Conservation (phyloP, 2,329 filamentous ascomycete genomes). For the Ceratocystis cubensis region DNA sequence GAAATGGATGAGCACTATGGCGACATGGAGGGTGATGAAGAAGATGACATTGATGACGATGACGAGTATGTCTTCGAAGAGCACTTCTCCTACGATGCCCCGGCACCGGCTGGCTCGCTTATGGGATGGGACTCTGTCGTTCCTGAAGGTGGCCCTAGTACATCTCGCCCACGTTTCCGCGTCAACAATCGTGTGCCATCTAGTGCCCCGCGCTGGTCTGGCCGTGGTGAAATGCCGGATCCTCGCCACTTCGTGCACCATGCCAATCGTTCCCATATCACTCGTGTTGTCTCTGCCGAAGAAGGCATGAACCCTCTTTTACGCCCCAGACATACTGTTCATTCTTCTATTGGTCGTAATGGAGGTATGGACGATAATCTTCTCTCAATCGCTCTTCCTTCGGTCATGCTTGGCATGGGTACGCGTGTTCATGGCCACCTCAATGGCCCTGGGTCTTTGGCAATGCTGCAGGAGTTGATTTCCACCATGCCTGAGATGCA, state of each 20-base stretch:
- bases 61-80: conserved; percentile 52
- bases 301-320: conserved; percentile 82
- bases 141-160: conserved; percentile 23
- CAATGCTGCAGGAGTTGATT: conserved; percentile 44
- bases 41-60: conserved; percentile 61
- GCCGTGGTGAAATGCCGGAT: conserved; percentile 10
- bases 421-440: conserved; percentile 15
- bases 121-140: conserved; percentile 43
- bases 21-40: conserved; percentile 32
- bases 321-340: conserved; percentile 43
- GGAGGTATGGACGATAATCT: conserved; percentile 29
- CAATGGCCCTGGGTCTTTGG: conserved; percentile 38
- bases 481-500: conserved; percentile 38
- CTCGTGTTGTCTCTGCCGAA: conserved; percentile 41
- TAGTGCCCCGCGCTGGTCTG: conserved; percentile 11
- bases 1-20: conserved; percentile 41
- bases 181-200: conserved; percentile 4
- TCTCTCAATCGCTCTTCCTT: conserved; percentile 40
- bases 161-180: conserved; percentile 35
- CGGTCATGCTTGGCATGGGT: conserved; percentile 32
- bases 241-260: conserved; percentile 1
- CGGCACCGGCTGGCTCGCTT: conserved; percentile 34
- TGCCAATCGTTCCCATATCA: conserved; percentile 4
- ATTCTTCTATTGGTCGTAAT: conserved; percentile 38
- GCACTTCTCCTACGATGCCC: conserved; percentile 38